These are phyloP conservation scores for Kwoniella sp. DNA, from an alignment of 768 basidiomycete species.

Conservation along the genomic window DNA sequence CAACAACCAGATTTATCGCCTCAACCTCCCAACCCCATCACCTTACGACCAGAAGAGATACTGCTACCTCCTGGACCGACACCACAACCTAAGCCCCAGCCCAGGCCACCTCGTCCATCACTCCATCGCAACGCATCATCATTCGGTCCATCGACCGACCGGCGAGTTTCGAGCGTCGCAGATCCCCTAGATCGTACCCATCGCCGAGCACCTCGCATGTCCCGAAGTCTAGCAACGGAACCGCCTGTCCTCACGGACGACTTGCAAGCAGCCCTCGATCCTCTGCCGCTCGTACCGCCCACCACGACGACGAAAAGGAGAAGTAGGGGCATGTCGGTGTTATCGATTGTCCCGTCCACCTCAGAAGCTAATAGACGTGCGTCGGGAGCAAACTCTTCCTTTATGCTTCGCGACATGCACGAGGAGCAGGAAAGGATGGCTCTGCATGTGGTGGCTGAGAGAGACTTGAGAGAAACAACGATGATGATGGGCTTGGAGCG, in stretches of 20 bases:
- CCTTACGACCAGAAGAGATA: slow-evolving; percentile 36
- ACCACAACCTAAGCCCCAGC: not conserved
- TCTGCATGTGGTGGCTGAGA: slow-evolving; percentile 34
- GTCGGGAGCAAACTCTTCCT: slow-evolving; percentile 17
- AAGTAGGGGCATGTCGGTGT: slow-evolving; percentile 14
- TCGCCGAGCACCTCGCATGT: slow-evolving; percentile 37
- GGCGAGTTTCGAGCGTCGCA: slow-evolving; percentile 28
- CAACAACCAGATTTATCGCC: not conserved
- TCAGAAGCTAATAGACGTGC: slow-evolving; percentile 10
- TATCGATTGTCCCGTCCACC: slow-evolving; percentile 3
- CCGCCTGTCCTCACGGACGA: slow-evolving; percentile 24
- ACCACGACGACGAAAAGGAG: slow-evolving; percentile 16
- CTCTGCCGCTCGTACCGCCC: slow-evolving; percentile 15
- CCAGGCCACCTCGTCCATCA: slow-evolving; percentile 25
- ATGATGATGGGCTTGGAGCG: slow-evolving; percentile 55
- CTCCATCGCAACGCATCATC: slow-evolving; percentile 38
- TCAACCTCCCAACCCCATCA: slow-evolving; percentile 20
- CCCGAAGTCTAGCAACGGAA: slow-evolving; percentile 23
- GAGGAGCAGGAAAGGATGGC: slow-evolving; percentile 11
- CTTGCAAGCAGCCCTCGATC: slow-evolving; percentile 42
- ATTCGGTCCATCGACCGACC: slow-evolving; percentile 26
- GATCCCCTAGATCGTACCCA: slow-evolving; percentile 42
- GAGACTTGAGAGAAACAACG: slow-evolving; percentile 53
- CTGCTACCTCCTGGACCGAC: slow-evolving; percentile 23
- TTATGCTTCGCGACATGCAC: slow-evolving; percentile 18